A percentile compares a stretch with the other conserved stretches of the same genome.
Evolutionary conservation across 371 early-diverging fungal species (phyloP).

Genomic region (Mucor ambiguus): DNA sequence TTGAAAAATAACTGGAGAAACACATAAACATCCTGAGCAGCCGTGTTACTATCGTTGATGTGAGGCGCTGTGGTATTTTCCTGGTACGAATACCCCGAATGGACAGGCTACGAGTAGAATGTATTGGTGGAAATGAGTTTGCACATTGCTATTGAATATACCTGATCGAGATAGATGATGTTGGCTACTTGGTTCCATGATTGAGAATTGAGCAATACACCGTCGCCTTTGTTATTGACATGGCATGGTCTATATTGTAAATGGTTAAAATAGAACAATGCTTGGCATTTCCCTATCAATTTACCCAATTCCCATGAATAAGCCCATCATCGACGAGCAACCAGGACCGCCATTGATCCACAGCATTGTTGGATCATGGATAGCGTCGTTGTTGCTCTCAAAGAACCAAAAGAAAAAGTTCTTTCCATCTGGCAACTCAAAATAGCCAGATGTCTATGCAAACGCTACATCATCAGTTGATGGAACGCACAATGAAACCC

Average conservation of each 20-base stretch:
- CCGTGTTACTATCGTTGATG: constrained; percentile 33
- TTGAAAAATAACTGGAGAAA: constrained; percentile 77
- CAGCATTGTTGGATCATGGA: constrained; percentile 73
- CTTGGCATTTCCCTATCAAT: neutral
- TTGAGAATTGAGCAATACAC: constrained; percentile 54
- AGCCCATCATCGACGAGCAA: constrained; percentile 76
- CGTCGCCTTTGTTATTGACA: constrained; percentile 61
- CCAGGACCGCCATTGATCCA: constrained; percentile 92
- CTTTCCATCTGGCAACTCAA: constrained; percentile 60
- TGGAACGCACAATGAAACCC: neutral
- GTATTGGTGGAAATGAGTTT: neutral
- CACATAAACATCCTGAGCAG: constrained; percentile 63
- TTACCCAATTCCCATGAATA: constrained; percentile 81
- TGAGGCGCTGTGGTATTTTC: neutral
- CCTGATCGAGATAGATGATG: constrained; percentile 84
- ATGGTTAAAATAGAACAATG: neutral
- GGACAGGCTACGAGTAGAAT: constrained; percentile 48
- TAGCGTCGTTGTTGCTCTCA: constrained; percentile 74
- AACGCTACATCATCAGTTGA: neutral
- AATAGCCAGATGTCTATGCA: constrained; percentile 49
- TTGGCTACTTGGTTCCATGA: constrained; percentile 86
- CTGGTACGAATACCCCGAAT: constrained; percentile 71
- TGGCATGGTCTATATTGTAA: constrained; percentile 57
- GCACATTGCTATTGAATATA: constrained; percentile 6
- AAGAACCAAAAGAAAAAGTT: constrained; percentile 93